Conservation (phyloP, 2,329 filamentous ascomycete species). For the Penicillium brevicompactum region DNA sequence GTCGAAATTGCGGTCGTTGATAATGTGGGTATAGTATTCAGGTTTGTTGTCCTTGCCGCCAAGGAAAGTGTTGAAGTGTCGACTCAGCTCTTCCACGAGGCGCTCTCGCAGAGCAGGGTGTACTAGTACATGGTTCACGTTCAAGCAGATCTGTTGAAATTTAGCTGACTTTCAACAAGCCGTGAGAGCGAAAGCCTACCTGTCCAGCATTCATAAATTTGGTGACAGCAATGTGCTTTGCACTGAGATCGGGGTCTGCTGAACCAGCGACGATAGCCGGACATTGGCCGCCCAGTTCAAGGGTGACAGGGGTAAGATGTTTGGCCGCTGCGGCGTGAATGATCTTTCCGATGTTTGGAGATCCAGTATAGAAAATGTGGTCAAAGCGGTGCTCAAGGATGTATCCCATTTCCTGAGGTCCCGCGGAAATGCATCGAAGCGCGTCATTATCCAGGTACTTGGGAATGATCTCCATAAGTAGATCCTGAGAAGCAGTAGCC, state of each 20-base stretch:
- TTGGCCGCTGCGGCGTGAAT: constrained; percentile 47
- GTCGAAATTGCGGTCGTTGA: constrained; percentile 49
- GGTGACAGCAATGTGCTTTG: constrained; percentile 46
- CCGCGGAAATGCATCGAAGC: constrained; percentile 40
- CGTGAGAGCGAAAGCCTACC: constrained; percentile 2
- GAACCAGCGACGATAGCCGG: constrained; percentile 47
- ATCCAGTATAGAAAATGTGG: constrained; percentile 53
- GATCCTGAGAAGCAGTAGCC: constrained; percentile 34
- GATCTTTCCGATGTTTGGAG: constrained; percentile 40
- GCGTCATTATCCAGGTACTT: constrained; percentile 47
- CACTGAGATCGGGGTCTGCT: constrained; percentile 47
- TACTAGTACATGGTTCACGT: constrained; percentile 50
- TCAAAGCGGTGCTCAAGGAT: constrained; percentile 45
- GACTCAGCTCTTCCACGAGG: constrained; percentile 38
- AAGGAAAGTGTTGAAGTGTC: constrained; percentile 38
- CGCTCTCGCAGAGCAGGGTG: constrained; percentile 43
- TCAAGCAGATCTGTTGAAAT: constrained; percentile 35
- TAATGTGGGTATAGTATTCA: constrained; percentile 38
- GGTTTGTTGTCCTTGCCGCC: constrained; percentile 19
- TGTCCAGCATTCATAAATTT: constrained; percentile 51
- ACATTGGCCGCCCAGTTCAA: constrained; percentile 51
- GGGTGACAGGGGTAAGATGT: constrained; percentile 47
- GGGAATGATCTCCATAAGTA: constrained; percentile 44
- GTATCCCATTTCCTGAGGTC: constrained; percentile 39
- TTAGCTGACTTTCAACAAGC: neutral